phyloP scores from a whole-genome alignment of 495 filamentous ascomycete genomes.

The Penicillium pancosmium region DNA sequence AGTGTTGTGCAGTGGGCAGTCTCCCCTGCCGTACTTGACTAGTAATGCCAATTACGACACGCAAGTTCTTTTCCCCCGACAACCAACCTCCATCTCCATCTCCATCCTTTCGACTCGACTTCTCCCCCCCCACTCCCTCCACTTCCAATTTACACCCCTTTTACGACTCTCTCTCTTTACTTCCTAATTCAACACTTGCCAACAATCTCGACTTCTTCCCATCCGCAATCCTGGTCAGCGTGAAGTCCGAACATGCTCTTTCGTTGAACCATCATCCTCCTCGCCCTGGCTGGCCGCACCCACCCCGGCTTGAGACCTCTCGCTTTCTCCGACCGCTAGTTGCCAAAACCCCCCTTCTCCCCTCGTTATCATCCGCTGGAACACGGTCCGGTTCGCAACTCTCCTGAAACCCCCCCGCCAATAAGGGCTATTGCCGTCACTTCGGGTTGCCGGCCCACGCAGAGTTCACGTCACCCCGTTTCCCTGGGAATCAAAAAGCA shows the following conservation, averaged over 20 bases:
- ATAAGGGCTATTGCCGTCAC: conserved; percentile 30
- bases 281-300: conserved; percentile 10
- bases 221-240: not conserved
- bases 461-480: conserved; percentile 38
- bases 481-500: conserved; percentile 14
- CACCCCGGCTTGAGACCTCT: conserved; percentile 5
- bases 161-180: not conserved
- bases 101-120: not conserved
- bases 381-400: conserved; percentile 26
- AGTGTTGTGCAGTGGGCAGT: no score
- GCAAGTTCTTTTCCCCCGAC: conserved; percentile 24
- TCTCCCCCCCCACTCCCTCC: not conserved
- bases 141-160: not conserved
- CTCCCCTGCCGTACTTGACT: no score
- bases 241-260: conserved; percentile 19
- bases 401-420: conserved; percentile 22
- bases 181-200: conserved; percentile 1
- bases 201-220: conserved; percentile 9
- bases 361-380: conserved; percentile 19
- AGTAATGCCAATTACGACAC: conserved; percentile 21
- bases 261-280: conserved; percentile 19
- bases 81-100: conserved; percentile 9
- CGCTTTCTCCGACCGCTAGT: conserved; percentile 3
- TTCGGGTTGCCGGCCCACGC: conserved; percentile 34
- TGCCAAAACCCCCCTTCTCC: conserved; percentile 13